Base-by-base conservation (phyloP, 257 asterid species). In the Solanum sparsipilum region DNA sequence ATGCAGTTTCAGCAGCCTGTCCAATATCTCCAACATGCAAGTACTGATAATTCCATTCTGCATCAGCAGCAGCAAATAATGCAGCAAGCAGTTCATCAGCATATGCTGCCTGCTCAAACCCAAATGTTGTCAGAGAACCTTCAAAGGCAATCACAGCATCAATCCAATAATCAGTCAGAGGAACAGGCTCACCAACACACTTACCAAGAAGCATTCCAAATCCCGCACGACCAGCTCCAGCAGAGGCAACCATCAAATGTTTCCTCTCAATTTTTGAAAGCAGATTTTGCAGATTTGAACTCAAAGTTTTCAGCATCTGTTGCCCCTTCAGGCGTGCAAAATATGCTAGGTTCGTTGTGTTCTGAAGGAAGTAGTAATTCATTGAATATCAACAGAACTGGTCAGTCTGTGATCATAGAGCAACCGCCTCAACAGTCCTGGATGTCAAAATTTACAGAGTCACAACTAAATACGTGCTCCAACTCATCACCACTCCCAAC, bases 1-100 rank as follows among this genome's bases (percentile, higher is more conserved):
- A 85, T 91, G 93, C 97, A 94, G 89, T 93, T 94, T 88, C 98
- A 96, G 92, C 98, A 94, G 88, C 96, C 95, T 88, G 89, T 91
- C 75, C 95, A 94, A 46, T 95, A 94, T 87, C 92, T 94, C 87
- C 96, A 95, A 68, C 96, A 92, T 27, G 60, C 95, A 10, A 91
- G 94, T 71, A 88, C 90, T 89, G 93, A 94, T 52, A 94, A 89
- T 91, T 88, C 92, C 27, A 44, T 88, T 39, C 48, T 91, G 73
- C 95, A 56, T 18, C 63, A 52, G 0, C 63, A 91, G 86, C 98
- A 90, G 88, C 96, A 93, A 88, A 86, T 90, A 35, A 73, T 92
- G 85, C 98, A 90, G 91, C 91, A 93, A 58, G 44, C 93, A 4
- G 90, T 91, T 36, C 85, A 97, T 65, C 91, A 95, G 32, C 94